Evolutionary conservation across 2,329 filamentous ascomycete species (phyloP), one percentile per base, ranked within the genome.

Genomic region (Cercospora sp.): DNA sequence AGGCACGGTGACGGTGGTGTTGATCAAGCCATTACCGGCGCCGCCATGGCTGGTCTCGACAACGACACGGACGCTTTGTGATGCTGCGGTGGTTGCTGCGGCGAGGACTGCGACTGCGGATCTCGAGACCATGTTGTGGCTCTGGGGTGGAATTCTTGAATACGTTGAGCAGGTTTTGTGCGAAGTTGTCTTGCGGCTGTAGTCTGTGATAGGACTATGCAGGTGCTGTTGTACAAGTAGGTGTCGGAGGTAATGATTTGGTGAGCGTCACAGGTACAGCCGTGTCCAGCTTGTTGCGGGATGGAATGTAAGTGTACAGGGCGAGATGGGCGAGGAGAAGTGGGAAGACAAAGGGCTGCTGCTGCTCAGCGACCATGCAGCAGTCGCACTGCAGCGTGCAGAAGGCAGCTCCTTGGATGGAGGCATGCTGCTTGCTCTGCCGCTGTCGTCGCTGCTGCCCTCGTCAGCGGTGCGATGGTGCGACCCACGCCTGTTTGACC

Each of bases 1-100:
- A 0, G 75, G 74, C 3, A 75, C 66, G 23, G 64, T 61, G 64
- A 76, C 68, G 20, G 75, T 74, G 5, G 69, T 72, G 66, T 76
- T 76, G 33, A 71, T 73, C 23, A 75, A 66, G 59, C 64, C 71
- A 18, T 58, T 66, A 53, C 73, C 73, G 28, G 74, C 74, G 40
- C 74, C 74, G 59, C 72, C 71, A 58, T 74, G 71, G 8, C 62
- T 69, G 30, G 73, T 67, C 60, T 72, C 67, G 58, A 76, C 65
- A 31, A 69, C 70, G 61, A 76, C 66, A 20, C 55, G 67, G 36
- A 73, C 73, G 18, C 62, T 68, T 53, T 73, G 71, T 30, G 72
- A 69, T 7, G 64, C 55, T 9, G 67, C 67, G 2, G 65, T 64
- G 28, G 69, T 61, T 7, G 68, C 70, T n/a, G 66, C 57, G 16